Evolutionary conservation across 1,284 basidiomycete genomes (phyloP), one percentile per base, ranked within the genome.

Genomic region (Papiliotrema flavescens): DNA sequence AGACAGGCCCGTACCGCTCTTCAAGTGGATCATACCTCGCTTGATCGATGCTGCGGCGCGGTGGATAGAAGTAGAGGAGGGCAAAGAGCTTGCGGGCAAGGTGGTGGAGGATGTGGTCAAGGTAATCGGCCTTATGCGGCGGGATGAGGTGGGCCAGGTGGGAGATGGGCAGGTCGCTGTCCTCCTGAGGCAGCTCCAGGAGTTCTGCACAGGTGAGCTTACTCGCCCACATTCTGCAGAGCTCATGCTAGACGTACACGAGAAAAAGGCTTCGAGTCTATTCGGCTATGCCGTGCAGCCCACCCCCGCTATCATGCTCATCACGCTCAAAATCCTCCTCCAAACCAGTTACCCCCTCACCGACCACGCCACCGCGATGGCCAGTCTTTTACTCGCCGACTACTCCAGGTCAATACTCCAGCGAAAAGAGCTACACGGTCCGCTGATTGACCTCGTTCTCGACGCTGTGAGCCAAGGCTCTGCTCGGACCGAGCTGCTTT

Each of bases 1-100:
- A 8, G 41, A 59, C 6, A 22, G 19, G 4, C 40, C 54, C 20
- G 32, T 60, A 2, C 72, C 69, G 0, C 58, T 75, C 22, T 76
- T 69, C 55, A 63, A 70, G 39, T 74, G 69, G 67, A 53, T 76
- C 24, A 40, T 75, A 6, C 69, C 73, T 0, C 56, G 71, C 14
- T 47, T 75, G 7, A 56, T 73, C 9, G 50, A 64, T 17, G 70
- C 67, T 9, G 66, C 69, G 3, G 17, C 32, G 19, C 2, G 46
- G 15, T 48, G 17, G 17, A 37, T 48, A 5, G 34, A 48, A n/a
- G 17, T 15, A 6, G 44, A 46, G 15, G 44, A 8, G 15, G 28
- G 28, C 13, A 22, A 28, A 17, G 26, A 46, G 28, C 23, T 46
- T 3, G 13, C 17, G 7, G 44, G 20, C 4, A n/a, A 28, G 13